These are phyloP conservation scores for Diplogelasinospora grovesii DNA, from an alignment of 495 filamentous ascomycete genomes.

Conservation along the genomic window DNA sequence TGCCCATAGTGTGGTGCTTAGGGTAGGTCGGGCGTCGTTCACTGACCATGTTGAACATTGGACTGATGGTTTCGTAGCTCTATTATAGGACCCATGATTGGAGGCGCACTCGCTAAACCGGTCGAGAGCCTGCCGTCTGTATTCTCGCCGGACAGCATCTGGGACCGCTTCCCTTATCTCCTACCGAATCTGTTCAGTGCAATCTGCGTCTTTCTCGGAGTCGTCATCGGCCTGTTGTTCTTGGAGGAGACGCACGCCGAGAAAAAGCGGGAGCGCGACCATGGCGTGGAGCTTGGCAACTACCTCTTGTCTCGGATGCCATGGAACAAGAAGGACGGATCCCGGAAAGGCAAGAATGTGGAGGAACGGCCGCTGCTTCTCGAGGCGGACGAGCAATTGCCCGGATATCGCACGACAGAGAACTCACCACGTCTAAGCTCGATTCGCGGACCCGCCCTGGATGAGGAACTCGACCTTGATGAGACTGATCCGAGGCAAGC, in stretches of 20 bases:
- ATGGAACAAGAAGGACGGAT: constrained; percentile 1
- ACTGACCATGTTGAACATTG: not conserved
- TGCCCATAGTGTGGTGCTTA: constrained; percentile 97
- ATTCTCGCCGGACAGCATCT: constrained; percentile 67
- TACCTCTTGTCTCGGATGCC: constrained; percentile 56
- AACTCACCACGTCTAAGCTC: constrained; percentile 25
- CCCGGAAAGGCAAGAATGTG: constrained; percentile 24
- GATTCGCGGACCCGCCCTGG: not conserved
- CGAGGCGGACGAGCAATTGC: constrained; percentile 49
- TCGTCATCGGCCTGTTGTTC: constrained; percentile 80
- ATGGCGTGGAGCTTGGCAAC: constrained; percentile 67
- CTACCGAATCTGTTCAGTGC: constrained; percentile 92
- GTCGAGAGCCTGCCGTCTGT: constrained; percentile 71
- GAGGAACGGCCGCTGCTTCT: constrained; percentile 49
- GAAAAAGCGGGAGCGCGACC: constrained; percentile 68
- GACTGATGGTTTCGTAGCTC: constrained; percentile 33
- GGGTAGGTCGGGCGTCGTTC: constrained; percentile 49
- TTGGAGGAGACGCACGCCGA: constrained; percentile 91
- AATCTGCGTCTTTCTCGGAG: constrained; percentile 64
- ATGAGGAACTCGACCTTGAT: constrained; percentile 11
- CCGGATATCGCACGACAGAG: constrained; percentile 60
- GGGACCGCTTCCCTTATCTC: constrained; percentile 82
- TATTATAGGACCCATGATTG: constrained; percentile 85
- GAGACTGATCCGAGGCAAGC: constrained; percentile 1
- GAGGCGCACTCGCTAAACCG: constrained; percentile 82